Conservation (phyloP, 2,329 filamentous ascomycete genomes). For the Neofusicoccum kwambonambiense region DNA sequence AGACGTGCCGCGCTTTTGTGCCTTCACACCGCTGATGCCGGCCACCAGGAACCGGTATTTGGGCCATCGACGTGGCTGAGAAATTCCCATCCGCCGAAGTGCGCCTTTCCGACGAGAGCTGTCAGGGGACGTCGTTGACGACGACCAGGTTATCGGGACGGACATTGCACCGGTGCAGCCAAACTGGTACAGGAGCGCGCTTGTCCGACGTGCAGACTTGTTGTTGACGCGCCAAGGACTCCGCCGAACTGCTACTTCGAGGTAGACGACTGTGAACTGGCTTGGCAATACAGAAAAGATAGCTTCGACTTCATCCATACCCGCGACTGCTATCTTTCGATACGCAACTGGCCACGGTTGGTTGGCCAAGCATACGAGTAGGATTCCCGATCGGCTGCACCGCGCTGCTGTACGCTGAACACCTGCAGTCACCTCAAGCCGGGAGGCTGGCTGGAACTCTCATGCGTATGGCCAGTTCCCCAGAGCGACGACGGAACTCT, state of each 20-base stretch:
- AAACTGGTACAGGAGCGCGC: not conserved
- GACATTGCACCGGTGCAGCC: constrained; percentile 30
- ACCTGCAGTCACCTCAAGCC: constrained; percentile 12
- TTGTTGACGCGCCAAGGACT: constrained; percentile 32
- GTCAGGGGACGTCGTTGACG: not conserved
- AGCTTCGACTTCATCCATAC: constrained; percentile 46
- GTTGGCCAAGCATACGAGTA: constrained; percentile 14
- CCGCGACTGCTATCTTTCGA: constrained; percentile 13
- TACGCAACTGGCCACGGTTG: constrained; percentile 12
- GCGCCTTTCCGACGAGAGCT: too few relatives aligned
- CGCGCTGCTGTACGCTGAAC: not conserved
- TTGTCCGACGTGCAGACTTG: not conserved
- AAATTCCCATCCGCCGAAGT: constrained; percentile 16
- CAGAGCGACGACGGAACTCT: constrained; percentile 15
- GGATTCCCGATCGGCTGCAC: not conserved
- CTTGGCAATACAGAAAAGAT: constrained; percentile 37
- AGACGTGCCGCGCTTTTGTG: too few relatives aligned
- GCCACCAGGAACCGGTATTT: constrained; percentile 14
- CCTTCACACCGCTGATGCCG: not conserved
- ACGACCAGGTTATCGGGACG: constrained; percentile 6
- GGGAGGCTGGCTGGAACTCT: constrained; percentile 10
- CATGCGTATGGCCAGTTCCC: constrained; percentile 14
- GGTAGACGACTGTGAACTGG: constrained; percentile 46
- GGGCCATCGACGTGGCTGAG: constrained; percentile 19
- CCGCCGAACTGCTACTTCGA: constrained; percentile 49